A percentile compares a stretch with the other conserved stretches of the same genome.
Conservation (phyloP, 805 yeast species). For the Candida sakaeoensis region DNA sequence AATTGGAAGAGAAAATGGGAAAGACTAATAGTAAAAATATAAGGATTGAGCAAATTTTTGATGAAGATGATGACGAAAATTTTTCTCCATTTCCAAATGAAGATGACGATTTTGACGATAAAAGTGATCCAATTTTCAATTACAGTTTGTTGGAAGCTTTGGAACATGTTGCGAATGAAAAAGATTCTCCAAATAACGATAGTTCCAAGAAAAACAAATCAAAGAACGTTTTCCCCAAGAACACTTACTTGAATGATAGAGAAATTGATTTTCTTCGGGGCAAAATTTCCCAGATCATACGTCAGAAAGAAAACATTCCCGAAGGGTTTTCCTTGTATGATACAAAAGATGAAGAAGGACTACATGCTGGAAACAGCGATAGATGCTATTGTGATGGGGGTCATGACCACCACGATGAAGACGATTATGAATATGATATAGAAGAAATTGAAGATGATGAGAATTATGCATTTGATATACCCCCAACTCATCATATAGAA, state of each 20-base stretch:
- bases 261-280: constrained; percentile 28
- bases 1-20: constrained; percentile 13
- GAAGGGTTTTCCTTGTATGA: constrained; percentile 33
- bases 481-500: constrained; percentile 38
- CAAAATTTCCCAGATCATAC: constrained; percentile 23
- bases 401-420: constrained; percentile 12
- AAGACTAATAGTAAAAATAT: neutral
- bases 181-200: neutral
- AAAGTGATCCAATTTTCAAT: constrained; percentile 20
- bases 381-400: constrained; percentile 11
- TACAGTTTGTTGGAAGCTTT: constrained; percentile 28
- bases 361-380: constrained; percentile 31
- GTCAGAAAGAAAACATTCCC: constrained; percentile 3
- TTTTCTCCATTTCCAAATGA: constrained; percentile 30
- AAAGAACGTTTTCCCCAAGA: constrained; percentile 1
- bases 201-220: neutral
- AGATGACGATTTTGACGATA: constrained; percentile 1
- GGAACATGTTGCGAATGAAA: constrained; percentile 23
- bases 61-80: constrained; percentile 16
- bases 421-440: constrained; percentile 37
- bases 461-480: constrained; percentile 22
- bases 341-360: constrained; percentile 37
- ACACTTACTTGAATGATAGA: constrained; percentile 18
- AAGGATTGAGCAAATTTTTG: neutral
- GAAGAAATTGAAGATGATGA: constrained; percentile 30